A percentile compares a stretch with the other conserved stretches of the same genome.
Conservation (phyloP, 176 grass and related monocot genomes). For the Stipa capillata region DNA sequence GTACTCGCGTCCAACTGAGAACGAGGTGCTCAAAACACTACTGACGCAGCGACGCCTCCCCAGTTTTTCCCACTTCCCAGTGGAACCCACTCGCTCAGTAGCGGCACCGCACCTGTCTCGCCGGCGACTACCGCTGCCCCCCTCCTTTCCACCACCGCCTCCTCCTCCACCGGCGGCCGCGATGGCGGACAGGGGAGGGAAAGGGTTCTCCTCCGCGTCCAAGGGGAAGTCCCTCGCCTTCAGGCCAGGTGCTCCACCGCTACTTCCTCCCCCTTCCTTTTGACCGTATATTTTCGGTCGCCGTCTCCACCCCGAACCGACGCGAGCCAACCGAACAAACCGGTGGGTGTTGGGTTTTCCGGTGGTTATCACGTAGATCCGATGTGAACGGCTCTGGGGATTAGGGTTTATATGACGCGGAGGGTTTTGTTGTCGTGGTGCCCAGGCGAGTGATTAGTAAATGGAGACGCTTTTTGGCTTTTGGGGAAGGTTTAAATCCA, state of each 20-base stretch:
- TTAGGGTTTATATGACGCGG: constrained; percentile 14
- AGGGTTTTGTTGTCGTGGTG: neutral
- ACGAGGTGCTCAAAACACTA: neutral
- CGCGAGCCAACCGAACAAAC: neutral
- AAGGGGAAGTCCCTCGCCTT: neutral
- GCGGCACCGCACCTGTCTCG: neutral
- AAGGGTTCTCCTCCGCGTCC: neutral
- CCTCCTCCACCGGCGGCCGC: neutral
- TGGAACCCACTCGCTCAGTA: neutral
- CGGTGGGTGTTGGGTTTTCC: neutral
- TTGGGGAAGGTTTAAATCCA: neutral
- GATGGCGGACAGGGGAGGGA: neutral
- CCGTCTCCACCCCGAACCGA: neutral
- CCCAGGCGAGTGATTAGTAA: neutral
- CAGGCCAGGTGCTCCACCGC: neutral
- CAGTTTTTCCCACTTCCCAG: neutral
- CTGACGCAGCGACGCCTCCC: neutral
- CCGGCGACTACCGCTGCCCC: neutral
- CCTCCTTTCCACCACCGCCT: neutral
- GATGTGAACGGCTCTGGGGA: neutral
- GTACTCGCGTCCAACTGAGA: neutral
- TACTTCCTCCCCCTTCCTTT: neutral
- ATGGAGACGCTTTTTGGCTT: neutral
- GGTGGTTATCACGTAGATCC: neutral
- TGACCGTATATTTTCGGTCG: neutral